Conservation (phyloP, 768 basidiomycete species). For the Russula sp. region DNA sequence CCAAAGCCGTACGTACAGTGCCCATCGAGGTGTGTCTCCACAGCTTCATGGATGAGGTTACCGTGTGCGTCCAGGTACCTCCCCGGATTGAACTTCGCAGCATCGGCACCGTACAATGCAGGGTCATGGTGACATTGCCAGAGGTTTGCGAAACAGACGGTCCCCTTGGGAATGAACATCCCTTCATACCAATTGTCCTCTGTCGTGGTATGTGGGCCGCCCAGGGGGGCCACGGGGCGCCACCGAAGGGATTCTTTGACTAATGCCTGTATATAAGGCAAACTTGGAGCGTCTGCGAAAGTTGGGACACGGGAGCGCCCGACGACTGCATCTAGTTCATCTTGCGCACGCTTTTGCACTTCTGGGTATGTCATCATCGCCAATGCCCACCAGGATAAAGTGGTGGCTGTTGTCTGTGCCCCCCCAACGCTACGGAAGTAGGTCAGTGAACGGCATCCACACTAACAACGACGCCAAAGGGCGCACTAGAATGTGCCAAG, state of each 20-base stretch:
- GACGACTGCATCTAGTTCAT: conserved; percentile 1
- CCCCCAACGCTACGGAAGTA: background rate
- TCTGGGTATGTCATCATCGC: conserved; percentile 20
- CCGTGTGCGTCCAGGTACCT: conserved; percentile 17
- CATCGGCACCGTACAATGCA: conserved; percentile 17
- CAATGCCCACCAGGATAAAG: conserved; percentile 10
- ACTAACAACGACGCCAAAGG: background rate
- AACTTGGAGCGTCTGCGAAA: background rate
- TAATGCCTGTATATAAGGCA: conserved; percentile 7
- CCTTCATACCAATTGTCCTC: conserved; percentile 27
- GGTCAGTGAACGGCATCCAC: background rate
- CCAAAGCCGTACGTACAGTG: conserved; percentile 18
- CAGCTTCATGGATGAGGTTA: background rate
- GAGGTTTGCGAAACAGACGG: conserved; percentile 27
- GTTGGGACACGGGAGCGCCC: conserved; percentile 4
- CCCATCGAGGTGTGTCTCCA: conserved; percentile 10
- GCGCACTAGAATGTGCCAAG: conserved; percentile 16
- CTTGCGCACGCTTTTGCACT: conserved; percentile 8
- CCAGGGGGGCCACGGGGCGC: background rate
- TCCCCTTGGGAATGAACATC: conserved; percentile 30
- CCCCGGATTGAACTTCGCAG: conserved; percentile 19
- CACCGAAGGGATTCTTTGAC: conserved; percentile 10
- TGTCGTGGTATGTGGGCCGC: conserved; percentile 3
- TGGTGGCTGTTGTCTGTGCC: conserved; percentile 6
- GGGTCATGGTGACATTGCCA: conserved; percentile 12